A percentile compares a stretch with the other conserved stretches of the same genome.
Evolutionary conservation across 345 rosid genomes (phyloP).

Genomic region (Linum trigynum): DNA sequence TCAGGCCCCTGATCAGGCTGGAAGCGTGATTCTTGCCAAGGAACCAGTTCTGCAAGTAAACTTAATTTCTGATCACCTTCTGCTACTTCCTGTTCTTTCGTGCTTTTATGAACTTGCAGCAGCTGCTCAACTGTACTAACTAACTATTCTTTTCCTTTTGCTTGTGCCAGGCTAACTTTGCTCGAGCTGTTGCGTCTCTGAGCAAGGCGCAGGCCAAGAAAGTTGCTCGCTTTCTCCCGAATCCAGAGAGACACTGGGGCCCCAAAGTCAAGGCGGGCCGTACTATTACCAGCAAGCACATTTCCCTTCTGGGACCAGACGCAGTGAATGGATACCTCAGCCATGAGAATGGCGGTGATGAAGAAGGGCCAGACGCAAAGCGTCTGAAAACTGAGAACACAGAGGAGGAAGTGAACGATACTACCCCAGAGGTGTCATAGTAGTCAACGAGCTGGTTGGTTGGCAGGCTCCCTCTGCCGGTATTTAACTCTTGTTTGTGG

Average conservation of each 20-base stretch:
- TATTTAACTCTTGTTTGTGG: too few species aligned
- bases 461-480: too few species aligned
- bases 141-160: not conserved
- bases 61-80: not conserved
- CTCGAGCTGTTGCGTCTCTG: constrained; percentile 75
- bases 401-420: constrained; percentile 10
- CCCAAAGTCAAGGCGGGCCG: constrained; percentile 97
- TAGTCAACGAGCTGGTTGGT: too few species aligned
- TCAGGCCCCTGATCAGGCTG: constrained; percentile 71
- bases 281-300: constrained; percentile 83
- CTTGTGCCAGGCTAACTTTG: constrained; percentile 64
- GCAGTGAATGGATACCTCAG: constrained; percentile 70
- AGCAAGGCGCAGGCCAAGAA: constrained; percentile 97
- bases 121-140: constrained; percentile 1
- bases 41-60: constrained; percentile 83
- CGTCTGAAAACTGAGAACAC: constrained; percentile 61
- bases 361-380: constrained; percentile 37
- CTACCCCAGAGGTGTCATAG: not conserved
- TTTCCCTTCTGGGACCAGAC: constrained; percentile 85
- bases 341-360: constrained; percentile 24
- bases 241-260: constrained; percentile 99
- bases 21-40: constrained; percentile 82
- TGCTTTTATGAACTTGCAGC: too few species aligned
- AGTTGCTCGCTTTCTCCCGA: constrained; percentile 80
- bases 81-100: not conserved